Evolutionary conservation across 768 basidiomycete genomes (phyloP), one percentile per base, ranked within the genome.

Genomic region (Naganishia onofrii): DNA sequence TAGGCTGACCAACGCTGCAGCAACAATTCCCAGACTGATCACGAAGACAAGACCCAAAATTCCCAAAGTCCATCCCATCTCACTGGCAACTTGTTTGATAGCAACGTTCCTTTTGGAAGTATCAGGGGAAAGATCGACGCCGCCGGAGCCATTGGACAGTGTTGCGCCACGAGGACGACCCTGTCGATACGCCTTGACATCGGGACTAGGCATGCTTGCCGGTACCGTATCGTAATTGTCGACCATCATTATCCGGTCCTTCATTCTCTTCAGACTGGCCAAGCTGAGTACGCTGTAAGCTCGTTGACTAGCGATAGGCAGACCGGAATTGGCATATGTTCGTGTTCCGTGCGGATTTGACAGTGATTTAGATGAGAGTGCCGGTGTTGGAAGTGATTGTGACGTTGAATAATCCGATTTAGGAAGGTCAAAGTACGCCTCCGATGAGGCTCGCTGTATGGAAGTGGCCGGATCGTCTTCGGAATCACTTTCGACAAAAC

Each of bases 51-150:
- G 58, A 1, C 75, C 76, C 52, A 80, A 48, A 5, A 72, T 52
- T 1, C 72, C 75, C 48, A 78, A 70, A 12, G 75, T 77, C 79
- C 79, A 79, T 5, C 78, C 78, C 12, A 80, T 58, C 42, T 78
- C 79, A 13, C 72, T 52, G 12, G 77, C 38, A 17, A 76, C 76
- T 46, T 73, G 72, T 36, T 52, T 65, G 32, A 72, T 34, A 10
- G 71, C 67, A 9, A 44, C 53, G 23, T 72, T 57, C 71, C 65
- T 69, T 17, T 52, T 57, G 29, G 57, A 57, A 12, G 70, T 67
- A 26, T 56, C 56, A 3, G 8, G 26, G 17, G 48, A 19, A 13
- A 26, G 44, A 36, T 64, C 60, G 1, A 21, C 46, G 2, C 44
- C 57, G 4, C 17, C 28, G 4, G n/a, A 32, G 1, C 60, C 26